phyloP scores from a whole-genome alignment of 768 basidiomycete genomes.

The Panaeolus cyanescens region DNA sequence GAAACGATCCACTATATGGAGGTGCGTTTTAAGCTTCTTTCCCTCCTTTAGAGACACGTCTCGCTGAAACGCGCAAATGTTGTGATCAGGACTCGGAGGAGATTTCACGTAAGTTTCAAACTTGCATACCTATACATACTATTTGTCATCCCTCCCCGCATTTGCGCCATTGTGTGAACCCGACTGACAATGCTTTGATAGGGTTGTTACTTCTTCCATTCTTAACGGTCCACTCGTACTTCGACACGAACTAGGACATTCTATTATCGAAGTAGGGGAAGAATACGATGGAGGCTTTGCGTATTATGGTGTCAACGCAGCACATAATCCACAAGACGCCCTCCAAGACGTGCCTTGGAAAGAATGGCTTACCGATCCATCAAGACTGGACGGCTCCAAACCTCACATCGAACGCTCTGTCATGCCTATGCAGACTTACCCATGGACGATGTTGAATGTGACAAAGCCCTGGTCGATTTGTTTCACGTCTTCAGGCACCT shows the following conservation, averaged over 20 bases:
- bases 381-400: slow-evolving; percentile 13
- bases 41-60: background rate
- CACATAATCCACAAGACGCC: slow-evolving; percentile 43
- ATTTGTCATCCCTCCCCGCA: background rate
- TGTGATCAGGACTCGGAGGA: slow-evolving; percentile 66
- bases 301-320: slow-evolving; percentile 73
- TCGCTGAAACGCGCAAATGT: background rate
- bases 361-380: slow-evolving; percentile 61
- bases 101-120: slow-evolving; percentile 64
- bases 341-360: slow-evolving; percentile 57
- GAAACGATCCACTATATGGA: slow-evolving; percentile 79
- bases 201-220: slow-evolving; percentile 74
- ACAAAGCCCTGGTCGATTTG: slow-evolving; percentile 57
- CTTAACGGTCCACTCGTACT: slow-evolving; percentile 76
- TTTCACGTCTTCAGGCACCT: slow-evolving; percentile 67
- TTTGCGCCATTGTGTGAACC: background rate
- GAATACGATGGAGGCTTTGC: slow-evolving; percentile 81
- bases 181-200: slow-evolving; percentile 22
- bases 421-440: slow-evolving; percentile 76
- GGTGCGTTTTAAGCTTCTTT: slow-evolving; percentile 40
- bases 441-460: slow-evolving; percentile 73
- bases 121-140: background rate
- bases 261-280: slow-evolving; percentile 77
- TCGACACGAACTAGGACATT: slow-evolving; percentile 81
- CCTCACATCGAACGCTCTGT: slow-evolving; percentile 63